These are phyloP conservation scores for Diospyros kaki DNA, from an alignment of 148 eudicot genomes.

Conservation along the genomic window DNA sequence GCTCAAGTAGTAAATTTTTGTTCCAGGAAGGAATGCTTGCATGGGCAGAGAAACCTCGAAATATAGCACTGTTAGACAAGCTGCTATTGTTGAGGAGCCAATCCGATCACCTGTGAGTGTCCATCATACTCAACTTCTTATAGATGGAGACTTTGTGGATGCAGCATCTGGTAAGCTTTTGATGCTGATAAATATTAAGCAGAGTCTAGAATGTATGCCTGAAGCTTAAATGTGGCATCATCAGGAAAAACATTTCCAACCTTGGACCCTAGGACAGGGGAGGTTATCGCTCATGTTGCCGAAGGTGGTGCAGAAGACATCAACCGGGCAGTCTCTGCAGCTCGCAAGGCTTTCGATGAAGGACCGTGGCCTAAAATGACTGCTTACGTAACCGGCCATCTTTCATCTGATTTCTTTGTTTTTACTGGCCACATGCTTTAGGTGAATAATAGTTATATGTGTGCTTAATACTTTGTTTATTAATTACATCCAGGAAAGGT, in stretches of 20 bases:
- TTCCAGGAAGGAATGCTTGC: conserved; percentile 30
- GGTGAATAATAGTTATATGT: neutral
- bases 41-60: conserved; percentile 26
- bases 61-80: conserved; percentile 29
- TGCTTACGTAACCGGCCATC: conserved; percentile 57
- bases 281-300: conserved; percentile 52
- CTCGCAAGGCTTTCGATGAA: conserved; percentile 68
- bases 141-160: conserved; percentile 57
- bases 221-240: conserved; percentile 2
- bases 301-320: conserved; percentile 67
- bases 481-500: conserved; percentile 42
- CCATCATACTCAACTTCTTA: conserved; percentile 46
- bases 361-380: conserved; percentile 78
- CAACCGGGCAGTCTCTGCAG: conserved; percentile 61
- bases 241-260: conserved; percentile 60
- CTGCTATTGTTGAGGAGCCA: conserved; percentile 44
- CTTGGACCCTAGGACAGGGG: conserved; percentile 59
- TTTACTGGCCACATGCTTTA: neutral
- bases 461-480: neutral
- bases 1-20: neutral
- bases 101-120: conserved; percentile 46
- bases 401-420: neutral
- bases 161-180: conserved; percentile 51
- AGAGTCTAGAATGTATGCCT: neutral
- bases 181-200: too few species aligned